These are phyloP conservation scores for Pezicula carpinea DNA, from an alignment of 2,329 filamentous ascomycete genomes.

Conservation along the genomic window DNA sequence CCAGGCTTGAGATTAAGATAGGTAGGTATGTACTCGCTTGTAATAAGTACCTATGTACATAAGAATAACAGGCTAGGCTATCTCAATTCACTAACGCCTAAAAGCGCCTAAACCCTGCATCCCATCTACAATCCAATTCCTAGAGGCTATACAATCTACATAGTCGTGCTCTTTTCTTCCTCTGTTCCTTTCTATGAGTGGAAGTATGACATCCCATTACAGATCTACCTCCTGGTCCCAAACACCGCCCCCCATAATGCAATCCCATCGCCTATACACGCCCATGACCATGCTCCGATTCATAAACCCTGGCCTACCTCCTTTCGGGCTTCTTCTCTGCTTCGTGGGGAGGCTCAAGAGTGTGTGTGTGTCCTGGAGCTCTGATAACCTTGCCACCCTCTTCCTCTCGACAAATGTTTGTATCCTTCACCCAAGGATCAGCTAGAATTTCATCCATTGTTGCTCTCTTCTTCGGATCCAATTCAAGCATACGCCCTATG, in stretches of 20 bases:
- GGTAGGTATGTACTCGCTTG: too few species aligned
- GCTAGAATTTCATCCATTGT: conserved; percentile 80
- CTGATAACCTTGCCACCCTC: conserved; percentile 67
- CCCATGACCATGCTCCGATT: background rate
- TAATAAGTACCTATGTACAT: too few species aligned
- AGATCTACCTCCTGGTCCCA: conserved; percentile 5
- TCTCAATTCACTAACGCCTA: background rate
- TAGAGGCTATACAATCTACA: conserved; percentile 23
- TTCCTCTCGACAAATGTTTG: conserved; percentile 81
- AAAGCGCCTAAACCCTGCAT: background rate
- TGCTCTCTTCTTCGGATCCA: conserved; percentile 78
- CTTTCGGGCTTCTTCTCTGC: background rate
- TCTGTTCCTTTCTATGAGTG: conserved; percentile 13
- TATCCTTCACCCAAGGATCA: conserved; percentile 86
- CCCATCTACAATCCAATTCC: conserved; percentile 1
- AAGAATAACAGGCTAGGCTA: too few species aligned
- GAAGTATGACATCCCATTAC: conserved; percentile 7
- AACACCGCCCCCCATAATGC: conserved; percentile 11
- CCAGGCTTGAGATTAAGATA: too few species aligned
- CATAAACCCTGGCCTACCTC: background rate
- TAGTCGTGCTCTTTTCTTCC: conserved; percentile 6
- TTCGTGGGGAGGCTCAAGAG: conserved; percentile 64
- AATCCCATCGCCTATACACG: conserved; percentile 4
- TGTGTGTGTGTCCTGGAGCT: conserved; percentile 75
- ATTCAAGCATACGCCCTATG: conserved; percentile 85